Evolutionary conservation across 306 rosid species (phyloP).

Genomic region (Gillenia trifoliata): DNA sequence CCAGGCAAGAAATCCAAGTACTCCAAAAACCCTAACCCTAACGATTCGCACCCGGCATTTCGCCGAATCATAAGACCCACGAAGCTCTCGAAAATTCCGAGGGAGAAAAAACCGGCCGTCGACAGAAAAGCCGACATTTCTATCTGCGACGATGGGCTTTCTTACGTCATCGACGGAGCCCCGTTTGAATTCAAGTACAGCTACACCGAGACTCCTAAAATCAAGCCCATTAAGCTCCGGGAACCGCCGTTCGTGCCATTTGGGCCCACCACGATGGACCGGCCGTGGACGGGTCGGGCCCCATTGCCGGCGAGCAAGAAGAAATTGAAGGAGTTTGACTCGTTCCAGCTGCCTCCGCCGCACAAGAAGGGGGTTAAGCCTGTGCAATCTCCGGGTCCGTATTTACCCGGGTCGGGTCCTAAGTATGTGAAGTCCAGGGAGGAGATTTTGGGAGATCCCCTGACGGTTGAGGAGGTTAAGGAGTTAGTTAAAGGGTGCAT

Average conservation of each 20-base stretch:
- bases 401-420: constrained; percentile 60
- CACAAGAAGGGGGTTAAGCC: constrained; percentile 81
- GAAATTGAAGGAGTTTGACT: constrained; percentile 69
- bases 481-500: constrained; percentile 41
- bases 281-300: constrained; percentile 86
- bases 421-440: constrained; percentile 62
- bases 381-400: constrained; percentile 86
- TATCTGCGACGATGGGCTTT: constrained; percentile 55
- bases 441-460: constrained; percentile 70
- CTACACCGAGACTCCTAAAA: constrained; percentile 86
- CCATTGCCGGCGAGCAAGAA: constrained; percentile 80
- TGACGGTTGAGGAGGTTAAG: constrained; percentile 57
- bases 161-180: constrained; percentile 59
- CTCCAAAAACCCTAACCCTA: constrained; percentile 46
- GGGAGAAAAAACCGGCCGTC: constrained; percentile 13
- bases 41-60: constrained; percentile 47
- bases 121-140: constrained; percentile 38
- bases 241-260: constrained; percentile 70
- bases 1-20: constrained; percentile 66
- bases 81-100: constrained; percentile 11
- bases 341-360: constrained; percentile 76
- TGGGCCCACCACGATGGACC: constrained; percentile 61
- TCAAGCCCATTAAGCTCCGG: constrained; percentile 64
- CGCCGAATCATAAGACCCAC: constrained; percentile 31
- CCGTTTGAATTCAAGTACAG: constrained; percentile 96